A percentile compares a stretch with the other conserved stretches of the same genome.
These are phyloP conservation scores for Globisporangium mamillatum DNA, from an alignment of 352 stramenopile genomes.

Conservation along the genomic window DNA sequence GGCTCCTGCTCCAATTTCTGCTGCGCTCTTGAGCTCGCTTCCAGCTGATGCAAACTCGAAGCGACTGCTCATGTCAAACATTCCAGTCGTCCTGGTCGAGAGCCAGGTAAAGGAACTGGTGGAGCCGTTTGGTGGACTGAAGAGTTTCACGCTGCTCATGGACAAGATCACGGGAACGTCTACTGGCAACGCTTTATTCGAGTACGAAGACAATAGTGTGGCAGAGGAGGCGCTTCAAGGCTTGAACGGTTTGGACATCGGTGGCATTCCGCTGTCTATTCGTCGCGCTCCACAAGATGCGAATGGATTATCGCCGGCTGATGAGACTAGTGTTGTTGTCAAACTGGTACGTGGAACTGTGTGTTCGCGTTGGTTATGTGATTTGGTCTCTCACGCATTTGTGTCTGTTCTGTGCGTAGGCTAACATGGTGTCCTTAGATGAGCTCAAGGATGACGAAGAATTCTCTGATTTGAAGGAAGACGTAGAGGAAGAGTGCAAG, in stretches of 20 bases:
- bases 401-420: slow-evolving; percentile 28
- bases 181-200: slow-evolving; percentile 73
- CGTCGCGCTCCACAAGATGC: slow-evolving; percentile 42
- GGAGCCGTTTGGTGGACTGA: slow-evolving; percentile 75
- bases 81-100: slow-evolving; percentile 69
- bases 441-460: slow-evolving; percentile 85
- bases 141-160: slow-evolving; percentile 63
- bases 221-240: slow-evolving; percentile 61
- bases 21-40: slow-evolving; percentile 9
- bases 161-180: slow-evolving; percentile 45
- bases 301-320: slow-evolving; percentile 16
- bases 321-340: slow-evolving; percentile 54
- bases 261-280: slow-evolving; percentile 60
- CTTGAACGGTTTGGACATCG: slow-evolving; percentile 77
- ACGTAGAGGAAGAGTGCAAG: slow-evolving; percentile 89
- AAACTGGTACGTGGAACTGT: slow-evolving; percentile 56
- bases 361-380: neutral
- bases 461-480: slow-evolving; percentile 85
- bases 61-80: slow-evolving; percentile 79
- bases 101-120: slow-evolving; percentile 84
- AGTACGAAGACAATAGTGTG: slow-evolving; percentile 66
- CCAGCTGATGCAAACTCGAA: slow-evolving; percentile 26
- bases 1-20: neutral
- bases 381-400: neutral
- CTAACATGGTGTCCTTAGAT: slow-evolving; percentile 84